These are phyloP conservation scores for Ophiosphaerella narmari DNA, from an alignment of 2,329 filamentous ascomycete species.

Conservation along the genomic window DNA sequence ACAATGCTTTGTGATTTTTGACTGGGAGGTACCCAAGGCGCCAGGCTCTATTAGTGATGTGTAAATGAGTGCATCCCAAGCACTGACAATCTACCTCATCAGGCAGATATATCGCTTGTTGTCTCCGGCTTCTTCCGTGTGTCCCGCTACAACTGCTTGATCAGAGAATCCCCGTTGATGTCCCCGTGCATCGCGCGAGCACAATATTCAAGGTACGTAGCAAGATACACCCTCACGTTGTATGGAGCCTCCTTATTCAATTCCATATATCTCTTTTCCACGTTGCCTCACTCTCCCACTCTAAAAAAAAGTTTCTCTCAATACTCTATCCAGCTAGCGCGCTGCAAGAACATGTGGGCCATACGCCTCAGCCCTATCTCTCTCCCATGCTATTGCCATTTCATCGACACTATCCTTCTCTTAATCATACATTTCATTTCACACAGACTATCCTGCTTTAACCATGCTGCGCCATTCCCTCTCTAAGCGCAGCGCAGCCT, in stretches of 20 bases:
- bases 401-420: not conserved
- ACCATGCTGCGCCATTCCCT: conserved; percentile 6
- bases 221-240: no score
- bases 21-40: no score
- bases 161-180: no score
- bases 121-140: no score
- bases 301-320: not conserved
- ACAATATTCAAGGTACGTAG: no score
- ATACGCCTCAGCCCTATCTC: conserved; percentile 12
- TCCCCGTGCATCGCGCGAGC: no score
- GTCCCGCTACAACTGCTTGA: no score
- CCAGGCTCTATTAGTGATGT: no score
- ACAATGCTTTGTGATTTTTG: no score
- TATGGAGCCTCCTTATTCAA: not conserved
- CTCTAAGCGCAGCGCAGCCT: conserved; percentile 9
- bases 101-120: no score
- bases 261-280: not conserved
- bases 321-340: conserved; percentile 17
- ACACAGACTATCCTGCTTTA: conserved; percentile 14
- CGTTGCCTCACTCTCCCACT: conserved; percentile 8
- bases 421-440: not conserved
- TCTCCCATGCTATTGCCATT: not conserved
- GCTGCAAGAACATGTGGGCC: conserved; percentile 29
- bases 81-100: no score
- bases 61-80: no score